phyloP scores from a whole-genome alignment of 2,329 filamentous ascomycete genomes.

The Phaeosphaeria sp. region DNA sequence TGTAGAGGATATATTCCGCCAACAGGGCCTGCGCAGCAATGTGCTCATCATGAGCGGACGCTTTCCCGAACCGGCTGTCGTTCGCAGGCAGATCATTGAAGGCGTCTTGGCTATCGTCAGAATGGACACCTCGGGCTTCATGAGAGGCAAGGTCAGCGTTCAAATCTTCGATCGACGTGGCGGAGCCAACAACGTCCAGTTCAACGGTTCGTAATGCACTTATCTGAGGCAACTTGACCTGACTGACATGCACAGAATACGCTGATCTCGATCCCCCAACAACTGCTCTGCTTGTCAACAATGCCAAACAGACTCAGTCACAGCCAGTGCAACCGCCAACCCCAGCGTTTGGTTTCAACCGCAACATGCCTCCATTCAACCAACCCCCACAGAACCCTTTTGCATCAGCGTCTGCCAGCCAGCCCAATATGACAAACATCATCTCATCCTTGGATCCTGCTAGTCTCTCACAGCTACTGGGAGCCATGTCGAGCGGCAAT shows the following conservation, averaged over 20 bases:
- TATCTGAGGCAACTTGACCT: not conserved
- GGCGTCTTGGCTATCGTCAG: conserved; percentile 86
- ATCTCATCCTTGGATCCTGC: conserved; percentile 72
- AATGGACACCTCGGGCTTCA: conserved; percentile 73
- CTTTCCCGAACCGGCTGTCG: conserved; percentile 77
- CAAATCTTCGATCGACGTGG: conserved; percentile 84
- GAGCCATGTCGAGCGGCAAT: conserved; percentile 58
- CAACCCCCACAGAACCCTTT: conserved; percentile 45
- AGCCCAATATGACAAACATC: conserved; percentile 65
- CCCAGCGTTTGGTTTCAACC: conserved; percentile 35
- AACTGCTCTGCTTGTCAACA: conserved; percentile 79
- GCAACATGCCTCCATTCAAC: conserved; percentile 40
- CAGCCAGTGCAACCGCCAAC: conserved; percentile 41
- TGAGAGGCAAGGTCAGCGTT: conserved; percentile 75
- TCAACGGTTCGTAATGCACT: conserved; percentile 62
- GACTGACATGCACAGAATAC: conserved; percentile 66
- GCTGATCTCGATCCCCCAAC: conserved; percentile 78
- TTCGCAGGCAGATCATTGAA: conserved; percentile 84
- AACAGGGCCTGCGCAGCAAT: conserved; percentile 75
- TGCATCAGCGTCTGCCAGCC: conserved; percentile 38
- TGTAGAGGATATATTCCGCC: conserved; percentile 78
- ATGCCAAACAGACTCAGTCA: conserved; percentile 64
- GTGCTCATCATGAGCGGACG: conserved; percentile 80
- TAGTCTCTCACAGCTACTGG: conserved; percentile 73
- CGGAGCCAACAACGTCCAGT: conserved; percentile 77